These are phyloP conservation scores for Lasiosphaeria hispida DNA, from an alignment of 495 filamentous ascomycete genomes.

Conservation along the genomic window DNA sequence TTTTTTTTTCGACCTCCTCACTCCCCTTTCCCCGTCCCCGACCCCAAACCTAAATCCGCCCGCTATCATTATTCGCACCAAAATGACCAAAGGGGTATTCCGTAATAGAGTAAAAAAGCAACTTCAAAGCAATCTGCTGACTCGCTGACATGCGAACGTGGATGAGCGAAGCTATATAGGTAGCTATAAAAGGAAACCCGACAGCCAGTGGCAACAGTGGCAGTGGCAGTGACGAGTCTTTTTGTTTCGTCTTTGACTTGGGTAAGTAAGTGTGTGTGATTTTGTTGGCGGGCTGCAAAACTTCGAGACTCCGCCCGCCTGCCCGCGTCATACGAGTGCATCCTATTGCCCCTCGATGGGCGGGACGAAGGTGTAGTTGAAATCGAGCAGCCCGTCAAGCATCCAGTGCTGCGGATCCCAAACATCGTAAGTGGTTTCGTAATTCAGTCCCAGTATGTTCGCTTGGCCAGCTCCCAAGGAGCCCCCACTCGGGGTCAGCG, in stretches of 20 bases:
- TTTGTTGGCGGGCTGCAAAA: background rate
- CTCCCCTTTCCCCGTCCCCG: background rate
- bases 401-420: constrained; percentile 92
- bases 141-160: background rate
- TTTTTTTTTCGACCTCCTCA: background rate
- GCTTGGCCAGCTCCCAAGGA: constrained; percentile 41
- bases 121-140: constrained; percentile 2
- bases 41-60: background rate
- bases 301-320: background rate
- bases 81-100: constrained; percentile 16
- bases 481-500: constrained; percentile 43
- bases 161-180: background rate
- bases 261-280: background rate
- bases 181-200: background rate
- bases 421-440: constrained; percentile 72
- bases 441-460: constrained; percentile 44
- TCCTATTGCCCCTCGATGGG: constrained; percentile 47
- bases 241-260: background rate
- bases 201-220: background rate
- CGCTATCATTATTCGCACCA: constrained; percentile 3
- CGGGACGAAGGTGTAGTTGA: constrained; percentile 62
- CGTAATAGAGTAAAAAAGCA: constrained; percentile 8
- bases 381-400: constrained; percentile 78
- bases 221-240: background rate
- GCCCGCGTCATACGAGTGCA: background rate